Conservation (phyloP, 2,329 filamentous ascomycete genomes). For the Fusarium neocosmosporiellum region DNA sequence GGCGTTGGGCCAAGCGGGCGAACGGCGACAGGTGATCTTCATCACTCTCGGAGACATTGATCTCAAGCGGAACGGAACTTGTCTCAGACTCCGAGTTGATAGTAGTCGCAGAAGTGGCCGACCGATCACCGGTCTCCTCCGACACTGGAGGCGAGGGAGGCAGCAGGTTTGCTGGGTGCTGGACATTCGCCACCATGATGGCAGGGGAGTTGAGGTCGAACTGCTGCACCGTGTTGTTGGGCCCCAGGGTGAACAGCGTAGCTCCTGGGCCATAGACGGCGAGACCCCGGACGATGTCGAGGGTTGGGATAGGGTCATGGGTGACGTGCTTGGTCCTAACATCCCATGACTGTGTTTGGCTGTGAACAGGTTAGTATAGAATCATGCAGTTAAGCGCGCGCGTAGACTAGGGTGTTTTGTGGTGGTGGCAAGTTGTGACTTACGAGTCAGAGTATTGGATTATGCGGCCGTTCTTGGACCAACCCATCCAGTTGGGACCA, state of each 20-base stretch:
- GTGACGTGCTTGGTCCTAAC: conserved; percentile 98
- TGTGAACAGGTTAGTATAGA: conserved; percentile 54
- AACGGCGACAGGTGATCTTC: conserved; percentile 81
- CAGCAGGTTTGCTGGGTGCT: conserved; percentile 82
- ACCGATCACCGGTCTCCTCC: conserved; percentile 72
- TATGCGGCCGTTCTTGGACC: conserved; percentile 98
- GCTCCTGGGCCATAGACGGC: conserved; percentile 91
- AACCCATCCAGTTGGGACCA: conserved; percentile 94
- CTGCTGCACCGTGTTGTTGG: conserved; percentile 91
- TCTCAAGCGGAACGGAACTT: conserved; percentile 66
- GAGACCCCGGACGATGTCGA: conserved; percentile 83
- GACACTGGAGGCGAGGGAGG: conserved; percentile 87
- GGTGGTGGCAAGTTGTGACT: conserved; percentile 53
- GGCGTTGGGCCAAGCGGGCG: conserved; percentile 78
- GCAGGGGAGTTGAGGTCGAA: conserved; percentile 90
- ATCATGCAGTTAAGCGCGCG: conserved; percentile 58
- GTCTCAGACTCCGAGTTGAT: conserved; percentile 65
- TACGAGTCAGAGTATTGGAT: conserved; percentile 93
- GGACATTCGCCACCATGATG: conserved; percentile 85
- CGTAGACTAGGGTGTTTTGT: conserved; percentile 48
- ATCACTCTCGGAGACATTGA: conserved; percentile 77
- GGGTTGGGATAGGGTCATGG: conserved; percentile 86
- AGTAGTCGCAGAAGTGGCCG: conserved; percentile 58
- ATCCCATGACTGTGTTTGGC: conserved; percentile 95
- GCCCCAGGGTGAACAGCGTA: conserved; percentile 90